Percentiles rank a stretch among this genome's conserved stretches.
Conservation (phyloP, 495 filamentous ascomycete species). For the Daldinia loculata region DNA sequence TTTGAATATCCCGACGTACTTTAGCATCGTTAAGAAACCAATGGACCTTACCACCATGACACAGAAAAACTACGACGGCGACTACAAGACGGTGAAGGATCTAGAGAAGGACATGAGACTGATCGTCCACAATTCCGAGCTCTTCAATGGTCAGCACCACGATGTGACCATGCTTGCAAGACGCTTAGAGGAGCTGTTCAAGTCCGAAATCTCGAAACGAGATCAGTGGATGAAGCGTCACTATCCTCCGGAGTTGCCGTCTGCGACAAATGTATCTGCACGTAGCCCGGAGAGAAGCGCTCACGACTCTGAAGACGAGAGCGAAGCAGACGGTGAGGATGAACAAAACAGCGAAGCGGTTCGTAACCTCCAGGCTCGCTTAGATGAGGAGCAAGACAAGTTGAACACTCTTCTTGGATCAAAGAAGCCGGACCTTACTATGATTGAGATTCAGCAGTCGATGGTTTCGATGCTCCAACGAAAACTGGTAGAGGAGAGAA, state of each 20-base stretch:
- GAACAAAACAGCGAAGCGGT: slow-evolving; percentile 44
- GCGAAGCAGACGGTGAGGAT: slow-evolving; percentile 50
- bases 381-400: slow-evolving; percentile 67
- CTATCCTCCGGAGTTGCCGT: slow-evolving; percentile 65
- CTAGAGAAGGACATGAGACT: slow-evolving; percentile 83
- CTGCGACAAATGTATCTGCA: slow-evolving; percentile 50
- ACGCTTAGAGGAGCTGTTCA: slow-evolving; percentile 74
- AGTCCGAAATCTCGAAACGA: slow-evolving; percentile 76
- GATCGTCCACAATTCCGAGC: slow-evolving; percentile 89
- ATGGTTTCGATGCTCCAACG: slow-evolving; percentile 59
- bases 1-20: slow-evolving; percentile 91
- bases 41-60: slow-evolving; percentile 89
- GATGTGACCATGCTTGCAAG: slow-evolving; percentile 74
- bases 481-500: slow-evolving; percentile 59
- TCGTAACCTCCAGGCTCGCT: slow-evolving; percentile 47
- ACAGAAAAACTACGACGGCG: slow-evolving; percentile 77
- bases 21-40: slow-evolving; percentile 91
- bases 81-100: slow-evolving; percentile 84
- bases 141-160: slow-evolving; percentile 87
- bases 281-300: slow-evolving; percentile 56
- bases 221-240: slow-evolving; percentile 78
- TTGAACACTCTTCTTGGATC: slow-evolving; percentile 72
- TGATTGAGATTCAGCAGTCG: slow-evolving; percentile 64
- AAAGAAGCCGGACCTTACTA: slow-evolving; percentile 70
- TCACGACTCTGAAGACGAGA: slow-evolving; percentile 67